A percentile compares a stretch with the other conserved stretches of the same genome.
Conservation (phyloP, 306 rosid species). For the Corylus heterophylla region DNA sequence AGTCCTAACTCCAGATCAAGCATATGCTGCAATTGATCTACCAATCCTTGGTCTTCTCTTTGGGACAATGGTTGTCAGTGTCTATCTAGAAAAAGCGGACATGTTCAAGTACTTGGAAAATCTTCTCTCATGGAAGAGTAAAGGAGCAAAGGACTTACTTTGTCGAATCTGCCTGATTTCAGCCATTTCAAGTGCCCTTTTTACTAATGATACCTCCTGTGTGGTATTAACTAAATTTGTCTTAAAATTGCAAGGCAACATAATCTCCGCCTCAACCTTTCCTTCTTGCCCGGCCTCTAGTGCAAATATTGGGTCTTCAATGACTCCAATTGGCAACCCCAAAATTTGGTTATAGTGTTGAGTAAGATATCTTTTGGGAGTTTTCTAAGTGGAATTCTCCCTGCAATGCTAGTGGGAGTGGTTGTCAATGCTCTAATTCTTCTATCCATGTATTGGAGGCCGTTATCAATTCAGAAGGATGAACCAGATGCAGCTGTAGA, state of each 20-base stretch:
- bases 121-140: constrained; percentile 79
- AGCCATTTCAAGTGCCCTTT: constrained; percentile 78
- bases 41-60: constrained; percentile 89
- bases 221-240: constrained; percentile 89
- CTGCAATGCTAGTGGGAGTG: constrained; percentile 76
- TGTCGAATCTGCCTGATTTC: constrained; percentile 79
- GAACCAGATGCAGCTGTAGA: constrained; percentile 52
- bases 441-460: constrained; percentile 62
- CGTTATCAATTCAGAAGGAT: constrained; percentile 54
- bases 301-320: constrained; percentile 88
- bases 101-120: constrained; percentile 85
- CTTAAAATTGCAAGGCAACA: constrained; percentile 79
- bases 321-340: constrained; percentile 97
- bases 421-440: constrained; percentile 60
- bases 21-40: constrained; percentile 76
- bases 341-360: constrained; percentile 79
- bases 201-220: constrained; percentile 87
- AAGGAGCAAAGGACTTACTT: constrained; percentile 81
- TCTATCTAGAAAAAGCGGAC: constrained; percentile 89
- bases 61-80: constrained; percentile 93
- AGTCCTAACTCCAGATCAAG: constrained; percentile 70
- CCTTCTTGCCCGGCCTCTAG: constrained; percentile 89
- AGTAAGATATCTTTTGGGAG: constrained; percentile 66
- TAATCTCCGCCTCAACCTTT: constrained; percentile 83
- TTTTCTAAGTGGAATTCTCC: constrained; percentile 67